A percentile compares a stretch with the other conserved stretches of the same genome.
phyloP scores from a whole-genome alignment of 2,329 filamentous ascomycete species.

The Diaporthe ampelina region DNA sequence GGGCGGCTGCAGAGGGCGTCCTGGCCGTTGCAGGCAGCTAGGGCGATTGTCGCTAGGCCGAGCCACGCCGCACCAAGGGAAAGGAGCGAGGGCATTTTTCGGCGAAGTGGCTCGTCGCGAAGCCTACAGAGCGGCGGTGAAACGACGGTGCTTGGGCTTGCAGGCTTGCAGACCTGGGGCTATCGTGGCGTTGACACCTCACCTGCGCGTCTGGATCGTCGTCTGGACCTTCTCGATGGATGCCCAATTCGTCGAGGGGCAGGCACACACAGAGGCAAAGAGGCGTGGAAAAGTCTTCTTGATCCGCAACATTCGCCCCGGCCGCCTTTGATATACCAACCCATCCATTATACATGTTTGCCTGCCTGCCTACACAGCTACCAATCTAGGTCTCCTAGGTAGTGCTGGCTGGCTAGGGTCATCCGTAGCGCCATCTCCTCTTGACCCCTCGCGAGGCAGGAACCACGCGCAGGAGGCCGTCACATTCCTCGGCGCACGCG shows the following conservation, averaged over 20 bases:
- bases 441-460: neutral
- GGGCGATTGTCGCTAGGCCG: conserved; percentile 27
- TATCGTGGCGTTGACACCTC: conserved; percentile 14
- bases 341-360: too few species aligned
- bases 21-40: conserved; percentile 69
- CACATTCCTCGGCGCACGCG: conserved; percentile 28
- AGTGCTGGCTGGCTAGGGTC: neutral
- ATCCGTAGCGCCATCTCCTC: neutral
- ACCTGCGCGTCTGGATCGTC: conserved; percentile 10
- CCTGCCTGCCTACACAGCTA: neutral
- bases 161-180: neutral
- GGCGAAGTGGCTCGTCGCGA: neutral
- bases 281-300: neutral
- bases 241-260: neutral
- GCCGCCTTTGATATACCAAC: too few species aligned
- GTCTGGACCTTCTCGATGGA: neutral
- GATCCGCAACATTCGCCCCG: neutral
- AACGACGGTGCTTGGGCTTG: conserved; percentile 6
- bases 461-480: conserved; percentile 26
- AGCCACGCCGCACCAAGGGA: conserved; percentile 14
- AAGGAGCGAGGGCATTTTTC: conserved; percentile 22
- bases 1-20: conserved; percentile 66
- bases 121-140: conserved; percentile 5
- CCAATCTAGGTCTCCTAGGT: neutral
- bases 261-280: neutral